Conservation (phyloP, 495 filamentous ascomycete species). For the Aspergillus cavernicola region DNA sequence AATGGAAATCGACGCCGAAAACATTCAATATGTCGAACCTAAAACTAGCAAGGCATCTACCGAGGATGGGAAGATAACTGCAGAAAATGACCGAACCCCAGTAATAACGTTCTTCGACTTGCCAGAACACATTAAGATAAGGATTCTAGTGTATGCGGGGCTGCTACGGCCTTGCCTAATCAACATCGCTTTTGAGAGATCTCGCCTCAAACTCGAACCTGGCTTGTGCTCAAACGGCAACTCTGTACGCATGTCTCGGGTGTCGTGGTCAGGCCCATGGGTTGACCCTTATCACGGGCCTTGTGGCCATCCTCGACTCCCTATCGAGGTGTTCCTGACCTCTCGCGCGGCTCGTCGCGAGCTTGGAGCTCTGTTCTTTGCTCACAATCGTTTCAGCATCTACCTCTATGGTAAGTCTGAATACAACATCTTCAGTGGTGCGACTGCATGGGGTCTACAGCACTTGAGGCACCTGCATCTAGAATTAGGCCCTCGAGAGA, state of each 20-base stretch:
- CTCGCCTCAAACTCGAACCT: neutral
- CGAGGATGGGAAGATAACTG: neutral
- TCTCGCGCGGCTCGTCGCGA: conserved; percentile 14
- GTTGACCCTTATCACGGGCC: neutral
- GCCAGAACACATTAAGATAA: conserved; percentile 15
- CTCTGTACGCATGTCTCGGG: conserved; percentile 1
- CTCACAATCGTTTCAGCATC: conserved; percentile 16
- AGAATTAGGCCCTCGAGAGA: conserved; percentile 19
- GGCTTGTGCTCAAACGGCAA: neutral
- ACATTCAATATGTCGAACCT: neutral
- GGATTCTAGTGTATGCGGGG: conserved; percentile 25
- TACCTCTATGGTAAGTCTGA: conserved; percentile 13
- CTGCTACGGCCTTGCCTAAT: conserved; percentile 21
- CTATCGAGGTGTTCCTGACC: conserved; percentile 15
- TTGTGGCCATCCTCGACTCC: conserved; percentile 21
- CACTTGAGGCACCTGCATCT: conserved; percentile 20
- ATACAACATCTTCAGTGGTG: conserved; percentile 13
- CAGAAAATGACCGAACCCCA: neutral
- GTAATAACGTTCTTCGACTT: conserved; percentile 20
- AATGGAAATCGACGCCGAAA: neutral
- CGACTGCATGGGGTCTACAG: conserved; percentile 11
- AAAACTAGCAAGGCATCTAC: neutral
- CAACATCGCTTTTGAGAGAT: conserved; percentile 13
- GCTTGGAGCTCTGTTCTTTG: conserved; percentile 14
- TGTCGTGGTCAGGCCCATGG: neutral